These are phyloP conservation scores for Pleurotus tuber-regium DNA, from an alignment of 768 basidiomycete genomes.

Conservation along the genomic window DNA sequence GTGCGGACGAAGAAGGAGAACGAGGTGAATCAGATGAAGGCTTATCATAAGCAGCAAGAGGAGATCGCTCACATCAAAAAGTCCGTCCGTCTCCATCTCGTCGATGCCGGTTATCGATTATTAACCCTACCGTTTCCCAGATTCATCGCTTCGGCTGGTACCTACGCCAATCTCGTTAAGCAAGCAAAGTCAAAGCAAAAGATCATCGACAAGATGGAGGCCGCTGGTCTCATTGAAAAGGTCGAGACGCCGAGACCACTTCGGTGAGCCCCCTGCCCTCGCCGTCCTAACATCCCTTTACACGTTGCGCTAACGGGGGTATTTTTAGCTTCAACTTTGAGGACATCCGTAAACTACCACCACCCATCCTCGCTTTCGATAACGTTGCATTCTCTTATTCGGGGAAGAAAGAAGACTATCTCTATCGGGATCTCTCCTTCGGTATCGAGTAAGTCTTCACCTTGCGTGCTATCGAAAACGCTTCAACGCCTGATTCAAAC, in stretches of 20 bases:
- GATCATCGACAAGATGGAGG: conserved; percentile 99
- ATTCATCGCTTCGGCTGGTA: conserved; percentile 99
- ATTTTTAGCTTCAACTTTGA: conserved; percentile 90
- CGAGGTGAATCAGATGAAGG: conserved; percentile 99
- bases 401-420: conserved; percentile 81
- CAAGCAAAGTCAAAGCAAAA: conserved; percentile 99
- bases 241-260: conserved; percentile 72
- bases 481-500: conserved; percentile 51
- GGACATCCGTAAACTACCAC: conserved; percentile 88
- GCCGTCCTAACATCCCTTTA: no score
- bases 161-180: conserved; percentile 97
- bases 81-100: conserved; percentile 38
- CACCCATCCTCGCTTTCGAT: conserved; percentile 96
- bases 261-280: conserved; percentile 28
- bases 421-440: conserved; percentile 89
- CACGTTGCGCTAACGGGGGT: no score
- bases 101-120: not conserved
- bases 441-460: conserved; percentile 90
- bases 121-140: conserved; percentile 32
- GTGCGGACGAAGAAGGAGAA: conserved; percentile 96
- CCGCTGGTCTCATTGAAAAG: conserved; percentile 94
- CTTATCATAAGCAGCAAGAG: conserved; percentile 97
- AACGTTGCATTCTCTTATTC: conserved; percentile 95
- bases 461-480: no score
- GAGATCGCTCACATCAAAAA: conserved; percentile 99